Evolutionary conservation across 2,329 filamentous ascomycete species (phyloP).

Genomic region (Trichoderma atrobrunneum): DNA sequence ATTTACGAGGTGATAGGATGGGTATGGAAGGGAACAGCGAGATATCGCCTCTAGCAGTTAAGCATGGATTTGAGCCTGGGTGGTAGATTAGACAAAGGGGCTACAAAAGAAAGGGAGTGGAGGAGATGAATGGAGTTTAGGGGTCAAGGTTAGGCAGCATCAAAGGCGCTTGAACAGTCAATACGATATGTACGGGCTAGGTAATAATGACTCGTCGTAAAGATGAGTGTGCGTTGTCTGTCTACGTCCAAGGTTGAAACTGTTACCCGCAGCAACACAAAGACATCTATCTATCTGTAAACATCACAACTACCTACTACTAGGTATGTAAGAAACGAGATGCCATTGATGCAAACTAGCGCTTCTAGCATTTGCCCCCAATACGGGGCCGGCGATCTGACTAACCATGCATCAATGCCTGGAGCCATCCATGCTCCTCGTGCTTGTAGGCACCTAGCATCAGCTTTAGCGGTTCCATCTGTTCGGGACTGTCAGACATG

Average conservation of each 20-base stretch:
- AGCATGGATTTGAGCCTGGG: background rate
- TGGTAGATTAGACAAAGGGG: background rate
- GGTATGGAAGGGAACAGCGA: background rate
- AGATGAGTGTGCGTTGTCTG: background rate
- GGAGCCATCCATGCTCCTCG: background rate
- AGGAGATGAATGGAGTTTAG: background rate
- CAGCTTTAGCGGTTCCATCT: background rate
- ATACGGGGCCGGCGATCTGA: conserved; percentile 3
- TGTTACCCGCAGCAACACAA: background rate
- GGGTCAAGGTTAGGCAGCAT: background rate
- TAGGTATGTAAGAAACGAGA: background rate
- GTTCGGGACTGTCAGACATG: background rate
- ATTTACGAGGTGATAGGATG: background rate
- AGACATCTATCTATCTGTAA: background rate
- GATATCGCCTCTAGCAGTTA: background rate
- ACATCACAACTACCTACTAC: background rate
- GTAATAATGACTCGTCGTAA: background rate
- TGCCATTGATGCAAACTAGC: background rate
- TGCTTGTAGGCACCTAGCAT: background rate
- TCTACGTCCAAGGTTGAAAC: background rate
- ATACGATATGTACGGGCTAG: background rate
- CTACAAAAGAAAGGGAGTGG: background rate
- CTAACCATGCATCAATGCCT: conserved; percentile 1
- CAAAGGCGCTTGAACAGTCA: background rate
- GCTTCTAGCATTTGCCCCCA: background rate